Evolutionary conservation across 441 rosid species (phyloP), one percentile per base, ranked within the genome.

Genomic region (Gossypium schwendimanii): DNA sequence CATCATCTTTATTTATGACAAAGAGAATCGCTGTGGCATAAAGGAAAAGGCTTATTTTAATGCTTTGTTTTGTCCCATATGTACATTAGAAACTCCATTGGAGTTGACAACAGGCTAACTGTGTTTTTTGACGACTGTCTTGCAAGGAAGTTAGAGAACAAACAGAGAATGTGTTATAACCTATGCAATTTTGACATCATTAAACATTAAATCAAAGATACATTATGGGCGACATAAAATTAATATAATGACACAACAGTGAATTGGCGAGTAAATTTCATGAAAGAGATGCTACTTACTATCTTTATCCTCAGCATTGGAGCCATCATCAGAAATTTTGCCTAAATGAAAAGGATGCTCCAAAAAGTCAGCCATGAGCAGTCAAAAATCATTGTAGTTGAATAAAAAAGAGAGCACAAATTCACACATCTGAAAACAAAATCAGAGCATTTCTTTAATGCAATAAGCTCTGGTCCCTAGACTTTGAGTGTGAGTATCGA

Each of bases 241-340:
- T 15, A 67, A 49, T 67, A 26, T 49, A 67, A 24, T n/a, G 24
- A 33, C 41, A 26, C 12, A 8, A 52, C 17, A 28, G 47, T 6
- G 14, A 50, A 68, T 8, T 50, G 71, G 12, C 17, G 45, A 50
- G 12, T 67, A 49, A 67, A 17, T 68, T 68, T 23, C 59, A 28
- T 20, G 53, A 23, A 71, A 44, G 44, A 23, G 55, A 33, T 72
- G 79, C 87, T 74, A 87, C 90, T 76, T 79, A 84, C 88, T 71
- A 65, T 75, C 81, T 75, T 82, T 81, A 63, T 79, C 83, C 67
- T 78, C 81, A 73, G 78, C 75, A 67, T 72, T 77, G 67, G 84
- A 69, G 78, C 85, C 87, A 71, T 78, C 79, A 59, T 81, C 83
- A 71, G 84, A 70, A 26, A 41, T 68, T 77, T 81, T 84, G 62